Percentiles rank a stretch among this genome's conserved stretches.
These are phyloP conservation scores for Blastosporella zonata DNA, from an alignment of 1,284 basidiomycete species.

Conservation along the genomic window DNA sequence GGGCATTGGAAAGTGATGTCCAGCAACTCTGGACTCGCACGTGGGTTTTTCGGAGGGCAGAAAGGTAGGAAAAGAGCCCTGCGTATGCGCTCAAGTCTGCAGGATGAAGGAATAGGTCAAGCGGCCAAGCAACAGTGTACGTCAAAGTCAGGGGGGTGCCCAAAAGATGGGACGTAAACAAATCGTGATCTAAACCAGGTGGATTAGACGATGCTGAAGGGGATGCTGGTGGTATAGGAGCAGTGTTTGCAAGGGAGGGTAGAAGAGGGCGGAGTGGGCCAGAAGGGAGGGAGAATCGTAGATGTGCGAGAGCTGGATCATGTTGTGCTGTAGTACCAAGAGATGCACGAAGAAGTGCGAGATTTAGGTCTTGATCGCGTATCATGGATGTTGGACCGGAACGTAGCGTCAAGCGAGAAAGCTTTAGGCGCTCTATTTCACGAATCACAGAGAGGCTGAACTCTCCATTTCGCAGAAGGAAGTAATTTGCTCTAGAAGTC, in stretches of 20 bases:
- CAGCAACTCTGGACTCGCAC: conserved; percentile 77
- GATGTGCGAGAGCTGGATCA: conserved; percentile 65
- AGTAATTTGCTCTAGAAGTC: conserved; percentile 65
- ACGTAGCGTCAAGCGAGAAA: conserved; percentile 68
- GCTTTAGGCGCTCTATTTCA: conserved; percentile 77
- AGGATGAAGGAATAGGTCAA: conserved; percentile 84
- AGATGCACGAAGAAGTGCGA: conserved; percentile 77
- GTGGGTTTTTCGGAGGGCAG: conserved; percentile 81
- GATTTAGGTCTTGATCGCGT: conserved; percentile 82
- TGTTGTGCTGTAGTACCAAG: conserved; percentile 83
- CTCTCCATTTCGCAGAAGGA: conserved; percentile 85
- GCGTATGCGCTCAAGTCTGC: conserved; percentile 75
- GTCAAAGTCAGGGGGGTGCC: conserved; percentile 73
- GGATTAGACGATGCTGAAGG: conserved; percentile 24
- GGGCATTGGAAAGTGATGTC: conserved; percentile 79
- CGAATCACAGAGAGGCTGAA: conserved; percentile 78
- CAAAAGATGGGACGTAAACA: conserved; percentile 73
- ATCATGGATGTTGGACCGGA: conserved; percentile 70
- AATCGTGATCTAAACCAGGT: conserved; percentile 36
- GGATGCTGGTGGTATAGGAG: conserved; percentile 31
- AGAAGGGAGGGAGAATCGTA: conserved; percentile 72
- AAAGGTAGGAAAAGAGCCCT: conserved; percentile 79
- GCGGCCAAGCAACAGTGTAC: conserved; percentile 78
- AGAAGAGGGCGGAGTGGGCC: conserved; percentile 78
- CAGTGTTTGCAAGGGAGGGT: conserved; percentile 53